A percentile compares a stretch with the other conserved stretches of the same genome.
Conservation (phyloP, 176 grass and related monocot species). For the Leersia perrieri region DNA sequence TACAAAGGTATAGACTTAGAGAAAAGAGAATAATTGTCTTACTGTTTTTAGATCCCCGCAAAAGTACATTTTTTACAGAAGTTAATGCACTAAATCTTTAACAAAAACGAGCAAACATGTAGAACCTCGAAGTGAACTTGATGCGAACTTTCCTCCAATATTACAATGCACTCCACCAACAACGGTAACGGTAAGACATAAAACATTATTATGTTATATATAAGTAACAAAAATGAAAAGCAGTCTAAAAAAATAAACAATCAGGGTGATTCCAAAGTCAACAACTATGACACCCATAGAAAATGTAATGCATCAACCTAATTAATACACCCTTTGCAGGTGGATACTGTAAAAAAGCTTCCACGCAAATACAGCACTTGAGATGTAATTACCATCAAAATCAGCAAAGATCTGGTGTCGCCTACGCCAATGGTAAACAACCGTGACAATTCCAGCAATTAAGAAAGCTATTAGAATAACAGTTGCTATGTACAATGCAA, state of each 20-base stretch:
- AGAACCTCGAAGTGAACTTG: not conserved
- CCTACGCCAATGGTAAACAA: conserved; percentile 39
- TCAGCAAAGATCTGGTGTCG: conserved; percentile 69
- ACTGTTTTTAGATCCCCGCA: not conserved
- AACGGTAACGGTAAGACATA: not conserved
- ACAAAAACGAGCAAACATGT: not conserved
- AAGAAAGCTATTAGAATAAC: conserved; percentile 21
- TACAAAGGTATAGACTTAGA: not conserved
- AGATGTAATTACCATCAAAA: conserved; percentile 56
- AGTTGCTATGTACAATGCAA: conserved; percentile 26
- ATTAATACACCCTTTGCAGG: not conserved
- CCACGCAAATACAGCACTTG: not conserved
- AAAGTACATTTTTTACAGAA: not conserved
- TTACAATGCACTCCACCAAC: not conserved
- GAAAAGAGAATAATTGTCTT: not conserved
- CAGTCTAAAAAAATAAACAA: not conserved
- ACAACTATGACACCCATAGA: conserved; percentile 20
- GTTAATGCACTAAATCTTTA: not conserved
- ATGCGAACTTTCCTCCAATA: not conserved
- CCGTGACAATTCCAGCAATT: not conserved
- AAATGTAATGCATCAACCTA: conserved; percentile 13
- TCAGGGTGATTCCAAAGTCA: not conserved
- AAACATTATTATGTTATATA: not conserved
- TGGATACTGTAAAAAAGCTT: not conserved
- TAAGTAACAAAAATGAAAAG: not conserved